These are phyloP conservation scores for Beauveria sp. DNA, from an alignment of 2,329 filamentous ascomycete genomes.

Conservation along the genomic window DNA sequence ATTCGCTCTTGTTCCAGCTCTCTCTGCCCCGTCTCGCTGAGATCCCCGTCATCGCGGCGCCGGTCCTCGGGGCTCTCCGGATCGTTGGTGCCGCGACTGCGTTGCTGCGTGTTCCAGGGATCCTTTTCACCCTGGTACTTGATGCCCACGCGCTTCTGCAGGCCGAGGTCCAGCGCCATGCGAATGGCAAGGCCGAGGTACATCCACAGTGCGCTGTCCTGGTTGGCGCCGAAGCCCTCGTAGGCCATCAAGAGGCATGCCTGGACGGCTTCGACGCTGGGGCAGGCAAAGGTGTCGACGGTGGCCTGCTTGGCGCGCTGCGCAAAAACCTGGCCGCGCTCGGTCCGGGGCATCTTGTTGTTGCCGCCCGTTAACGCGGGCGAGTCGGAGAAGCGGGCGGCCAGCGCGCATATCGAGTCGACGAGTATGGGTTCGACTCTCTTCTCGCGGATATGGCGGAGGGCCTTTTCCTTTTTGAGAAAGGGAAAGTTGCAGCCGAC, in stretches of 20 bases:
- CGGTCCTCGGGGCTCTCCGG: slow-evolving; percentile 33
- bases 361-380: slow-evolving; percentile 40
- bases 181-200: slow-evolving; percentile 82
- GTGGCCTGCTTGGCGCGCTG: slow-evolving; percentile 77
- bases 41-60: slow-evolving; percentile 33
- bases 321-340: slow-evolving; percentile 71
- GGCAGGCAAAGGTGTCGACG: slow-evolving; percentile 75
- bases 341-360: slow-evolving; percentile 46
- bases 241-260: slow-evolving; percentile 79
- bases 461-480: slow-evolving; percentile 62
- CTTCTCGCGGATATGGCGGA: slow-evolving; percentile 72
- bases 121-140: slow-evolving; percentile 50
- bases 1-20: slow-evolving; percentile 73
- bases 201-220: slow-evolving; percentile 90
- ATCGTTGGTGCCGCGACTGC: slow-evolving; percentile 28
- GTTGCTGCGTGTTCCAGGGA: slow-evolving; percentile 39
- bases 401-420: slow-evolving; percentile 75
- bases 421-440: slow-evolving; percentile 77
- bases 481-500: slow-evolving; percentile 85
- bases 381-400: slow-evolving; percentile 69
- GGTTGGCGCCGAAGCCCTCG: slow-evolving; percentile 80
- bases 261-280: slow-evolving; percentile 76
- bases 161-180: slow-evolving; percentile 70
- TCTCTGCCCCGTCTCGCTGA: slow-evolving; percentile 45
- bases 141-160: slow-evolving; percentile 75